phyloP scores from a whole-genome alignment of 139 green algal genomes.

The Chlamydomonas schloesseri region DNA sequence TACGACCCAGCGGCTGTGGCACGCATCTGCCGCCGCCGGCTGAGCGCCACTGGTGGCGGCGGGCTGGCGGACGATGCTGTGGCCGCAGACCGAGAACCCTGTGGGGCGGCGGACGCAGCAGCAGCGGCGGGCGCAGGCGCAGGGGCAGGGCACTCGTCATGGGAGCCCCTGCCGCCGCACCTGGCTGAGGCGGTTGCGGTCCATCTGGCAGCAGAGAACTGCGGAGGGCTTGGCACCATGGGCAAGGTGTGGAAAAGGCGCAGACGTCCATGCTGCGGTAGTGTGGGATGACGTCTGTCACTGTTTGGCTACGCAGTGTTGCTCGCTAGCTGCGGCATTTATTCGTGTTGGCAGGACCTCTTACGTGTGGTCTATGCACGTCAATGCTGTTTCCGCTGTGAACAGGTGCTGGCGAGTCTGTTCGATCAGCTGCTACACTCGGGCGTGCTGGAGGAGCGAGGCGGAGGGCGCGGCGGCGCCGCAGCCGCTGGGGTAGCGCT shows the following conservation, averaged over 20 bases:
- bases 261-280: not conserved
- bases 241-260: not conserved
- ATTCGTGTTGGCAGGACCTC: not conserved
- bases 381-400: too few relatives aligned
- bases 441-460: not conserved
- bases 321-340: too few relatives aligned
- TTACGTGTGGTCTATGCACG: not conserved
- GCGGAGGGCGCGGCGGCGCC: too few relatives aligned
- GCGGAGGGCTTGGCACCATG: not conserved
- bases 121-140: too few relatives aligned
- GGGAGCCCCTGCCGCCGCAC: not conserved
- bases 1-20: slow-evolving; percentile 9
- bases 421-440: slow-evolving; percentile 12
- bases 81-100: too few relatives aligned
- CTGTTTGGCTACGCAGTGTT: not conserved
- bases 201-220: slow-evolving; percentile 8
- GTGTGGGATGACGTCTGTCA: not conserved
- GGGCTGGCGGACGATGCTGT: too few relatives aligned
- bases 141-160: too few relatives aligned
- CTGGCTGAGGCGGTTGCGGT: not conserved
- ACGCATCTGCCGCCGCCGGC: not conserved
- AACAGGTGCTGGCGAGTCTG: slow-evolving; percentile 8
- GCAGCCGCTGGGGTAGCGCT: not conserved
- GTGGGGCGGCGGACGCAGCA: too few relatives aligned
- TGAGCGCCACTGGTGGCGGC: too few relatives aligned